A percentile compares a stretch with the other conserved stretches of the same genome.
phyloP scores from a whole-genome alignment of 2,329 filamentous ascomycete species.

The Metarhizium guizhouense region DNA sequence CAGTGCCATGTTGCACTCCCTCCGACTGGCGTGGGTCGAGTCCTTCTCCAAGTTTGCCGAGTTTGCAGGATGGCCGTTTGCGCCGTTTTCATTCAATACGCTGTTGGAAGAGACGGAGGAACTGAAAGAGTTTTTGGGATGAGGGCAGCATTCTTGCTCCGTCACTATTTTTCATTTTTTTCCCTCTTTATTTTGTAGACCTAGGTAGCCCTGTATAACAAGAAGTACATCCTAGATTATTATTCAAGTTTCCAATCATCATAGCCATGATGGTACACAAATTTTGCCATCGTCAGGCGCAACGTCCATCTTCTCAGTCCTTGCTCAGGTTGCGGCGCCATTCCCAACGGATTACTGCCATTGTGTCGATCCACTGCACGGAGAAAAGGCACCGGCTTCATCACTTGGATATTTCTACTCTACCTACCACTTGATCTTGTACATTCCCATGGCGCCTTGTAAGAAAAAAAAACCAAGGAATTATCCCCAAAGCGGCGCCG shows the following conservation, averaged over 20 bases:
- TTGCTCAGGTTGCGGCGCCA: too few species aligned
- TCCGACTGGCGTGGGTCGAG: constrained; percentile 92
- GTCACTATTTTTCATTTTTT: constrained; percentile 6
- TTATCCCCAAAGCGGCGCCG: constrained; percentile 60
- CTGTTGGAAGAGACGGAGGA: constrained; percentile 75
- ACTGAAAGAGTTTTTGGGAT: constrained; percentile 46
- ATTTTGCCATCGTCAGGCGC: not conserved
- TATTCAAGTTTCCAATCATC: not conserved
- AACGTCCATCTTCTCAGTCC: not conserved
- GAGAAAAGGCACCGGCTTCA: too few species aligned
- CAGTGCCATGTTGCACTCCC: constrained; percentile 86
- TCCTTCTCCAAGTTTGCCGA: constrained; percentile 97
- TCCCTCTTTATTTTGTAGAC: constrained; percentile 20
- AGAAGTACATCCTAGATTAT: constrained; percentile 10
- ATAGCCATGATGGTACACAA: not conserved
- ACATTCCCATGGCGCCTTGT: not conserved
- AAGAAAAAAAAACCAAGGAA: not conserved
- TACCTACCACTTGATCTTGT: not conserved
- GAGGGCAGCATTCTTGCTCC: constrained; percentile 2
- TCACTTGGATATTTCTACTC: too few species aligned
- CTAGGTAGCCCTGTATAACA: constrained; percentile 22
- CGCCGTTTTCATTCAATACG: constrained; percentile 79
- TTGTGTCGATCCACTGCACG: too few species aligned
- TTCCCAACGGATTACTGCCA: too few species aligned
- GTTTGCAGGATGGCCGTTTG: constrained; percentile 78